Conservation (phyloP, 768 basidiomycete species). For the Tricholoma flavovirens region DNA sequence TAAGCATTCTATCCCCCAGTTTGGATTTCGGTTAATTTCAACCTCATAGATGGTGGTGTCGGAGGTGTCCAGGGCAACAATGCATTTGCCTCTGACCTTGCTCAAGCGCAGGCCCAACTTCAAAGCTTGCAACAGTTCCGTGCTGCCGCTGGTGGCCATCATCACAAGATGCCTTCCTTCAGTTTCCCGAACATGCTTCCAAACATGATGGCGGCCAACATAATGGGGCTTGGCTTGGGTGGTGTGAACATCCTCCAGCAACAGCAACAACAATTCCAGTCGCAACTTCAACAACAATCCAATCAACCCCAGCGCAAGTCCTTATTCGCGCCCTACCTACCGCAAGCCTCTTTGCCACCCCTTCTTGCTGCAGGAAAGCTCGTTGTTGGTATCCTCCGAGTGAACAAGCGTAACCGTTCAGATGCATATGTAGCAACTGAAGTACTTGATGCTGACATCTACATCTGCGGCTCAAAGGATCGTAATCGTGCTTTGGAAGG, state of each 20-base stretch:
- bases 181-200: conserved; percentile 98
- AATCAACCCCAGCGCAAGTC: conserved; percentile 95
- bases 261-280: conserved; percentile 92
- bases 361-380: conserved; percentile 95
- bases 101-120: conserved; percentile 94
- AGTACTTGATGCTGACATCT: conserved; percentile 97
- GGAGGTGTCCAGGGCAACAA: conserved; percentile 59
- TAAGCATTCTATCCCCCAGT: conserved; percentile 33
- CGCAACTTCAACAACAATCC: conserved; percentile 90
- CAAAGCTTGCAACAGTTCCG: conserved; percentile 96
- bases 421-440: conserved; percentile 99
- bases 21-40: conserved; percentile 6
- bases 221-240: conserved; percentile 85
- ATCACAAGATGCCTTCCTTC: conserved; percentile 96
- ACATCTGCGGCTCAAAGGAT: conserved; percentile 98
- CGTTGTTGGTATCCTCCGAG: conserved; percentile 93
- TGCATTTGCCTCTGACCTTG: conserved; percentile 76
- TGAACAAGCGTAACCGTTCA: conserved; percentile 97
- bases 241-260: conserved; percentile 85
- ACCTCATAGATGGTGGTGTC: conserved; percentile 62
- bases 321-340: conserved; percentile 96
- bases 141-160: conserved; percentile 89
- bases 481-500: conserved; percentile 97
- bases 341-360: conserved; percentile 94
- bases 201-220: conserved; percentile 95